These are phyloP conservation scores for Ophiostoma pallidulum DNA, from an alignment of 2,329 filamentous ascomycete species.

Conservation along the genomic window DNA sequence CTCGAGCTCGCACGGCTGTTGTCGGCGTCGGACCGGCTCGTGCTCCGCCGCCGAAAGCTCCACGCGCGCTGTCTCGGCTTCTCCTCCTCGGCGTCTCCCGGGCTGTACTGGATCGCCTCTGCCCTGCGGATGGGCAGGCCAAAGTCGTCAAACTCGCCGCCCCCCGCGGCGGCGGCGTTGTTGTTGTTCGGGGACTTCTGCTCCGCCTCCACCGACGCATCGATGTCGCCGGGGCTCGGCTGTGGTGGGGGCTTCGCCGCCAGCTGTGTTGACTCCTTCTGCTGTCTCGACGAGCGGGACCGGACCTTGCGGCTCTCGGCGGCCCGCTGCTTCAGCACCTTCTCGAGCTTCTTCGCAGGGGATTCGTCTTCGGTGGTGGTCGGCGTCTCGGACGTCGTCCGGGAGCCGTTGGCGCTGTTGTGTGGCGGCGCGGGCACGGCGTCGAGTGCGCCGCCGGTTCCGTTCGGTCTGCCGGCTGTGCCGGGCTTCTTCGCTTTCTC, in stretches of 20 bases:
- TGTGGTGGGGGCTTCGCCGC: not conserved
- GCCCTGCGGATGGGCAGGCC: constrained; percentile 52
- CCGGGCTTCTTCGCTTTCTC: not conserved
- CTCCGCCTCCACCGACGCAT: not conserved
- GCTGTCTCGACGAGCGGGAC: not conserved
- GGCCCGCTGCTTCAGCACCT: constrained; percentile 1
- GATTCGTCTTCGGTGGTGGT: constrained; percentile 6
- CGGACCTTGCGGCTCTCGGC: not conserved
- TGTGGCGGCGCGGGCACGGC: too few relatives aligned
- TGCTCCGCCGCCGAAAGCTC: constrained; percentile 12
- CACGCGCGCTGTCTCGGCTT: constrained; percentile 8
- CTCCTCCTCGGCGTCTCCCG: constrained; percentile 6
- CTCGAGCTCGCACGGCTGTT: constrained; percentile 11
- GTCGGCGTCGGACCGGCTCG: constrained; percentile 11
- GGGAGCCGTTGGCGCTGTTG: too few relatives aligned
- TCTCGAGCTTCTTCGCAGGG: constrained; percentile 11
- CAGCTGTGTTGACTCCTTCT: not conserved
- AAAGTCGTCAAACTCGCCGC: constrained; percentile 53
- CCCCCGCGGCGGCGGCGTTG: constrained; percentile 31
- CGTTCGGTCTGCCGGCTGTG: not conserved
- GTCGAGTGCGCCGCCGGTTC: too few relatives aligned
- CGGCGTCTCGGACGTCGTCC: not conserved
- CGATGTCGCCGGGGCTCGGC: not conserved
- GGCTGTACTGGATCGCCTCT: constrained; percentile 24
- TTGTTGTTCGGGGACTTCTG: constrained; percentile 16